Base-by-base conservation (phyloP, 2,329 filamentous ascomycete species). In the Dryadomyces quercivorus region DNA sequence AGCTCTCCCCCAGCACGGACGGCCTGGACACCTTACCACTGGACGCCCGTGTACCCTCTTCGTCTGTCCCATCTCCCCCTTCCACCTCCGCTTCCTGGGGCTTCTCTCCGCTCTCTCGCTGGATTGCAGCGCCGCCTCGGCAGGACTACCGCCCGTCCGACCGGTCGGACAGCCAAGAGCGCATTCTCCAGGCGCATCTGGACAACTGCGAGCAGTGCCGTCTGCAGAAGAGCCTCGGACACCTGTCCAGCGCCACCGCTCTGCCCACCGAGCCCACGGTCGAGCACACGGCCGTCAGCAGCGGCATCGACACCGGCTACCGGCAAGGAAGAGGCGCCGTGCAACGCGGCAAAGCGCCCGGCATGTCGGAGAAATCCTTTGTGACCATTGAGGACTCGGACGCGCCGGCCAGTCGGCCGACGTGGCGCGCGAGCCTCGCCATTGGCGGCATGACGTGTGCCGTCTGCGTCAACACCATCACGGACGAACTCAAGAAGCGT, bases 381-480 rank as follows among this genome's bases (percentile, higher is more conserved):
- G 64, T 73, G 10, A 65, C 66, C 6, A 61, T 72, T 38, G 69
- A 70, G 51, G 62, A 64, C 18, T 64, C 63, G 5, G 63, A 65
- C 2, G 59, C 62, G 9, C 61, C 65, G 20, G 58, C 65, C 10
- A 62, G 60, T 38, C 61, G 61, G 31, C 60, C 59, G n/a, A 58
- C 61, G n/a, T 82, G 75, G 72, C 67, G 72, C 43, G 77, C 73
- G 2, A 75, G 70, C 0, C 59, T 82, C n/a, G 78, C 82, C 20
- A 75, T 90, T 44, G 80, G 76, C 31, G 85, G 85, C 52, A 88
- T 90, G 85, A 87, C 82, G 4, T 89, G 86, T 64, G 80, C 81
- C 15, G 76, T 83, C 13, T 90, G 86, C 62, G 75, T 75, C 53
- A 83, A 82, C 62, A 73, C 75, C 43, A 79, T 89, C 60, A 82